Base-by-base conservation (phyloP, 495 filamentous ascomycete species). In the Penicillium herquei region DNA sequence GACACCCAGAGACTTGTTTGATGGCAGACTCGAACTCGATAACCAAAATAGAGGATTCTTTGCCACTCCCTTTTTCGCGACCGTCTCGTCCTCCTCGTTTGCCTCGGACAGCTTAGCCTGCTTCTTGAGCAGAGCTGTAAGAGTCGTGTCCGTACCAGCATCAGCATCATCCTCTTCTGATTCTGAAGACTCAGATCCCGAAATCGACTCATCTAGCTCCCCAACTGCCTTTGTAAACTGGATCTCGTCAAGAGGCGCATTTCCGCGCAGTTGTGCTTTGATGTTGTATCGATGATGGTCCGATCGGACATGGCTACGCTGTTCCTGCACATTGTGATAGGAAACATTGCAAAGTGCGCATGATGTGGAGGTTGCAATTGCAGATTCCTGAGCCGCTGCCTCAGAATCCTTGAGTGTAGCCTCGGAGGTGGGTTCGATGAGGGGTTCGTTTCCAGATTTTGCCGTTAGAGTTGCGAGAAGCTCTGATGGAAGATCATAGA, bases 201-300 rank as follows among this genome's bases (percentile, higher is more conserved):
- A 98, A 54, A 98, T 86, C 55, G 93, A 96, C 68, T 96, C 91
- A 54, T 96, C 85, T 16, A 96, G 77, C 35, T 91, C 84, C 14
- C 85, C 90, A 10, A 97, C 75, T 11, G 97, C 81, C 64, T 86
- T 88, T 61, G 90, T 87, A 52, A 98, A 98, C 42, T 96, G 88
- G 10, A 62, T 60, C 54, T 98, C 94, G 10, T 82, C 80, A 1
- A 96, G 85, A 0, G 85, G 74, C 10, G 75, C 77, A 43, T 76
- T 79, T 0, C 89, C 90, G 50, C 86, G 80, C 34, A 96, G 70
- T 73, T 89, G 93, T 65, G 89, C 90, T 69, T 96, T 97, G 46
- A 97, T 68, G 67, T 98, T 98, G 70, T 96, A 98, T 51, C 87
- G 81, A 70, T 98, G 94, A 44, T 93, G 79, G 68, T 98, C 94